phyloP scores from a whole-genome alignment of 805 yeast genomes.

The Lipomyces chichibuensis region DNA sequence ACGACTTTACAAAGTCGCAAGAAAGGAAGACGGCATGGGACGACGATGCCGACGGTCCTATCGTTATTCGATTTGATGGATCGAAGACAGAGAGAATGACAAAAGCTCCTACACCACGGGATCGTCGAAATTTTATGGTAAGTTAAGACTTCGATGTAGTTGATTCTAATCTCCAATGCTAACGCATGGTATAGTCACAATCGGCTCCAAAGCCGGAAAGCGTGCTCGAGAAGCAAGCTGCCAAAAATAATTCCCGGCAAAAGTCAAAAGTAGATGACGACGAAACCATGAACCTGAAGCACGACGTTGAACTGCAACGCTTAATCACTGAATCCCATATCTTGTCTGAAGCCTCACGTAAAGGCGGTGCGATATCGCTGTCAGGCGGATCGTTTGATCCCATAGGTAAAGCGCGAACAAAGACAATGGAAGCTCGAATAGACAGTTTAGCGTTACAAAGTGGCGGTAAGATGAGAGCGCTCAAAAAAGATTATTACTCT shows the following conservation, averaged over 20 bases:
- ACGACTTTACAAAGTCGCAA: conserved; percentile 9
- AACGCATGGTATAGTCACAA: conserved; percentile 25
- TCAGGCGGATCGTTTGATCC: conserved; percentile 41
- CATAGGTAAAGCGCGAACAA: conserved; percentile 46
- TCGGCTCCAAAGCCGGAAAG: conserved; percentile 42
- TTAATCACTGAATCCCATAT: conserved; percentile 72
- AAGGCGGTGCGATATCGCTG: conserved; percentile 8
- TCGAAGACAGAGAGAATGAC: conserved; percentile 34
- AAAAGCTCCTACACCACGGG: conserved; percentile 33
- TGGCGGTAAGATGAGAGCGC: conserved; percentile 10
- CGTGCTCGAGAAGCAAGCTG: conserved; percentile 17
- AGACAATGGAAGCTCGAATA: conserved; percentile 46
- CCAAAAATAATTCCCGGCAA: conserved; percentile 5
- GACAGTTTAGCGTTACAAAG: conserved; percentile 35
- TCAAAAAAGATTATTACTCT: conserved; percentile 38
- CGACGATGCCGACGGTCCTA: conserved; percentile 38
- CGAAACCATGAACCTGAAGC: conserved; percentile 56
- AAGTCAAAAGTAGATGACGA: conserved; percentile 26
- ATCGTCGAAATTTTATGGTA: conserved; percentile 41
- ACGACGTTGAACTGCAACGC: conserved; percentile 70
- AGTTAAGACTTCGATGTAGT: background rate
- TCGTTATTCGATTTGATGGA: conserved; percentile 44
- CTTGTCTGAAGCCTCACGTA: conserved; percentile 42
- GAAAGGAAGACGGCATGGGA: conserved; percentile 31
- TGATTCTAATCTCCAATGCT: background rate